Percentiles rank a stretch among this genome's conserved stretches.
These are phyloP conservation scores for Neocatenulostroma microsporum DNA, from an alignment of 2,329 filamentous ascomycete genomes.

Conservation along the genomic window DNA sequence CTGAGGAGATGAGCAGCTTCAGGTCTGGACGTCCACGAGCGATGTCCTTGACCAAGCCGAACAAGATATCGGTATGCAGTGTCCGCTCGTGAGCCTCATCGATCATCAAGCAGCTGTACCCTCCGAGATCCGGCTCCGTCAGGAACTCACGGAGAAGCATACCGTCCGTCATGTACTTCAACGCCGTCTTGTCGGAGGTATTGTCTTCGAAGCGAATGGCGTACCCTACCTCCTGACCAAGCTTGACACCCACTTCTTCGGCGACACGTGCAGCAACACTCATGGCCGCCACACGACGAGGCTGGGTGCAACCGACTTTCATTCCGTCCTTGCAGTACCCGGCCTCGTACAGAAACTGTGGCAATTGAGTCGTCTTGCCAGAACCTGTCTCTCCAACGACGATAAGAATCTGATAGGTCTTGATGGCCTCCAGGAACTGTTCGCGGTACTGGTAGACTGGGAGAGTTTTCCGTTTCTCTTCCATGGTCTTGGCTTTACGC, in stretches of 20 bases:
- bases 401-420: slow-evolving; percentile 77
- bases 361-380: slow-evolving; percentile 92
- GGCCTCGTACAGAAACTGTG: slow-evolving; percentile 87
- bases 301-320: slow-evolving; percentile 90
- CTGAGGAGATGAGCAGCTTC: slow-evolving; percentile 85
- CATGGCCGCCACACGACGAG: slow-evolving; percentile 93
- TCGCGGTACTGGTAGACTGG: slow-evolving; percentile 86
- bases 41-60: slow-evolving; percentile 83
- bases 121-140: slow-evolving; percentile 73
- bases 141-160: slow-evolving; percentile 87
- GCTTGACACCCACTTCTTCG: slow-evolving; percentile 82
- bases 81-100: slow-evolving; percentile 96
- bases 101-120: slow-evolving; percentile 86
- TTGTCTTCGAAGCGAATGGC: slow-evolving; percentile 91
- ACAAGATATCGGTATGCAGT: slow-evolving; percentile 79
- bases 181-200: slow-evolving; percentile 79
- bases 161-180: slow-evolving; percentile 97
- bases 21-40: slow-evolving; percentile 74
- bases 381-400: slow-evolving; percentile 92
- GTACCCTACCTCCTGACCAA: slow-evolving; percentile 91
- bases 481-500: slow-evolving; percentile 76
- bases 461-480: slow-evolving; percentile 82
- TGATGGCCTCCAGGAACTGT: slow-evolving; percentile 77
- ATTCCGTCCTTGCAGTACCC: slow-evolving; percentile 76
- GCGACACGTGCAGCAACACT: slow-evolving; percentile 93